A percentile compares a stretch with the other conserved stretches of the same genome.
Evolutionary conservation across 306 rosid species (phyloP).

Genomic region (Prunus davidiana): DNA sequence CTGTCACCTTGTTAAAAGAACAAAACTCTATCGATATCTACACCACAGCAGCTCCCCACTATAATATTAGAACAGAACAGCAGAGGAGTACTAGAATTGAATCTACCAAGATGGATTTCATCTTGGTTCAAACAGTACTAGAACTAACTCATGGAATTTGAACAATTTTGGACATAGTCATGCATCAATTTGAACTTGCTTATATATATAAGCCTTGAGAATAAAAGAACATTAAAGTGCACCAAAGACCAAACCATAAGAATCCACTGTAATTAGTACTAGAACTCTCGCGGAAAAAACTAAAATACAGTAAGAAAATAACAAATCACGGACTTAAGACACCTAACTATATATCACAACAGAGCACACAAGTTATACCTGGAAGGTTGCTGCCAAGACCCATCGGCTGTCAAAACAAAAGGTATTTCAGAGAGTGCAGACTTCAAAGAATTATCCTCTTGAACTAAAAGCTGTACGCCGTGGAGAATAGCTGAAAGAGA

Average conservation of each 20-base stretch:
- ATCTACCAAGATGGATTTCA: neutral
- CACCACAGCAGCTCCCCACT: neutral
- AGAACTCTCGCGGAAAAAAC: neutral
- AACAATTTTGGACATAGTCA: neutral
- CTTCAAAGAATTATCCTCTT: slow-evolving; percentile 64
- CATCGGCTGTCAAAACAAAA: slow-evolving; percentile 87
- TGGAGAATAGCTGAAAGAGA: slow-evolving; percentile 61
- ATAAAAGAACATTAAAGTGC: neutral
- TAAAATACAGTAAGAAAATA: neutral
- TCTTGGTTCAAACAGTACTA: neutral
- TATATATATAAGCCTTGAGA: neutral
- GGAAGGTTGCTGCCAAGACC: slow-evolving; percentile 88
- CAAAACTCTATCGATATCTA: neutral
- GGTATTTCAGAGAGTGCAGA: slow-evolving; percentile 56
- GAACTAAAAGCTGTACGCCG: slow-evolving; percentile 65
- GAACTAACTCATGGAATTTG: neutral
- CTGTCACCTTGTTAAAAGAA: neutral
- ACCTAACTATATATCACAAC: neutral
- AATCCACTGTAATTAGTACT: neutral
- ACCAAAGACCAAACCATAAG: neutral
- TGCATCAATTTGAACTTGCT: neutral
- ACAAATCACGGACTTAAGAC: neutral
- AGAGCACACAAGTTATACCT: slow-evolving; percentile 39
- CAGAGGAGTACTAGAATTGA: neutral
- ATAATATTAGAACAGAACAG: neutral